These are phyloP conservation scores for Colletotrichum paranaense DNA, from an alignment of 2,329 filamentous ascomycete genomes.

Conservation along the genomic window DNA sequence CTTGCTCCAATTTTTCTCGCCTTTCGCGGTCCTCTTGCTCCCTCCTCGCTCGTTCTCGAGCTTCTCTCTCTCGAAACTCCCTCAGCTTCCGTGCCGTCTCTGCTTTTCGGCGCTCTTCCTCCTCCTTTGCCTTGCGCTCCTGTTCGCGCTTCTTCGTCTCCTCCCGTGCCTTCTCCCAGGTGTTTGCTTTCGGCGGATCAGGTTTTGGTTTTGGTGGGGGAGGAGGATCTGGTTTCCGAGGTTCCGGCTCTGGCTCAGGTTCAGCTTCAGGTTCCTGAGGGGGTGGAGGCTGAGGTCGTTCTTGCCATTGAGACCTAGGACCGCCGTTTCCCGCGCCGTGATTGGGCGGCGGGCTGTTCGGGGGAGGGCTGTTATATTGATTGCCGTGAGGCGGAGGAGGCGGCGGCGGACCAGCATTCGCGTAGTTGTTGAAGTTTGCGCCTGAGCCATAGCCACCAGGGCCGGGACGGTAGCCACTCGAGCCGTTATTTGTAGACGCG, in stretches of 20 bases:
- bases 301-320: constrained; percentile 53
- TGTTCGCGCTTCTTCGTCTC: constrained; percentile 73
- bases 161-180: constrained; percentile 58
- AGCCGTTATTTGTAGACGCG: constrained; percentile 45
- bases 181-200: constrained; percentile 37
- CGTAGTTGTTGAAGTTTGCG: constrained; percentile 33
- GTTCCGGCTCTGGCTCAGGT: constrained; percentile 38
- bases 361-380: constrained; percentile 33
- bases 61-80: constrained; percentile 68
- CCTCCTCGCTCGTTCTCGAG: constrained; percentile 55
- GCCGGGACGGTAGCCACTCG: constrained; percentile 19
- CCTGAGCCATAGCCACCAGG: constrained; percentile 31
- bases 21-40: constrained; percentile 50
- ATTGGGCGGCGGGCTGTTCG: constrained; percentile 37
- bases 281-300: constrained; percentile 39
- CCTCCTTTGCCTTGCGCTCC: constrained; percentile 70
- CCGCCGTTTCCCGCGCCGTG: constrained; percentile 44
- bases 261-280: constrained; percentile 38
- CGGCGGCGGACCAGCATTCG: constrained; percentile 33
- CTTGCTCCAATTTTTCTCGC: constrained; percentile 49
- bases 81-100: constrained; percentile 64
- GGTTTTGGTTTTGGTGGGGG: constrained; percentile 37
- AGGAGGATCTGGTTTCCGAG: constrained; percentile 41
- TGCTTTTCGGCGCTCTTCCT: constrained; percentile 69
- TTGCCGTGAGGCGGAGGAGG: constrained; percentile 38